Base-by-base conservation (phyloP, 257 asterid species). In the Gentiana dahurica region DNA sequence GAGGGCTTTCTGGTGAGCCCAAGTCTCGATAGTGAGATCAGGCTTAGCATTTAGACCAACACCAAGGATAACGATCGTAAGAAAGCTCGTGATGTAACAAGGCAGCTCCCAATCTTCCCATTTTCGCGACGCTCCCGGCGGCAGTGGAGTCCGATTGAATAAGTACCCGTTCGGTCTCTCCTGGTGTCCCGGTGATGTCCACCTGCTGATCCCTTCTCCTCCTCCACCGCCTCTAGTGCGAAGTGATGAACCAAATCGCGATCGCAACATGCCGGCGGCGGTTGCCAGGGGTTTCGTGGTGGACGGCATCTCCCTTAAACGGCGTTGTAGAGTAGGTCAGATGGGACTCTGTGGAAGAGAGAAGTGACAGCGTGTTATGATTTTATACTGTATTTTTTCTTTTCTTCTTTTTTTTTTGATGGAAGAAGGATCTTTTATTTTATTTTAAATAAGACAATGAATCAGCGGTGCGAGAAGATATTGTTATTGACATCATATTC, bases 101-200 rank as follows among this genome's bases (percentile, higher is more conserved):
- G 97, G 97, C 5, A 90, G 86, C 76, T 90, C 96, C 97, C 97
- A 90, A 57, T 90, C 98, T 54, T 89, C 97, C 97, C 97, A 88
- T 54, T 80, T 85, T 35, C 87, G 74, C 12, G 88, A 66, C 67
- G 68, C 74, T 11, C 93, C 93, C 1, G 87, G 74, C 24, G 82
- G 89, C 47, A 62, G 77, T 9, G 85, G 91, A 4, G 84, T 68
- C 38, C 84, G 81, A 67, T 68, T 87, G 73, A 84, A 76, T 39
- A 82, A 65, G 61, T 75, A 80, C 9, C 95, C 94, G 58, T 87
- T 87, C 46, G 96, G 92, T 49, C 81, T 72, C 41, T 83, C 95
- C 68, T 90, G 95, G 81, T 90, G 96, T 10, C 98, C 96, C 8
- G 89, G 76, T 12, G 81, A 73, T 36, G 80, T 34, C 83, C 86